These are phyloP conservation scores for Curvularia lunata DNA, from an alignment of 2,329 filamentous ascomycete genomes.

Conservation along the genomic window DNA sequence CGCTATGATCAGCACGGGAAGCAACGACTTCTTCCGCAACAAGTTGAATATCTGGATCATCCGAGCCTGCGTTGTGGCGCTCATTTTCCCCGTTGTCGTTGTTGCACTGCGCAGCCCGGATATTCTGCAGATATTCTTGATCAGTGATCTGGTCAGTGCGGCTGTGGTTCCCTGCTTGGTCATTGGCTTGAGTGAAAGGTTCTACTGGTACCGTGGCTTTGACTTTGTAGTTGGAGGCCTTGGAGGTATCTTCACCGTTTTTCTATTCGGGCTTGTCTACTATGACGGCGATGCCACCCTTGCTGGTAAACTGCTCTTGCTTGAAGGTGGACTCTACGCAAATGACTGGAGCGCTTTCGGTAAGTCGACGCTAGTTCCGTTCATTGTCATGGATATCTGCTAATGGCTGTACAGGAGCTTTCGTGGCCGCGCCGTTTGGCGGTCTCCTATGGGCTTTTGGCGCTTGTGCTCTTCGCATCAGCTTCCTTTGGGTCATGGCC, in stretches of 20 bases:
- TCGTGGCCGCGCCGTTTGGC: constrained; percentile 78
- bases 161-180: constrained; percentile 76
- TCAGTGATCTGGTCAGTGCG: constrained; percentile 79
- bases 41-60: constrained; percentile 77
- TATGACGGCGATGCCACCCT: constrained; percentile 70
- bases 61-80: constrained; percentile 69
- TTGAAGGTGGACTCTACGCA: constrained; percentile 75
- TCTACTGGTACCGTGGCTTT: constrained; percentile 78
- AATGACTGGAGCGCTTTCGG: constrained; percentile 84
- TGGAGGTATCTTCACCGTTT: constrained; percentile 78
- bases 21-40: constrained; percentile 86
- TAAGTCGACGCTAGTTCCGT: constrained; percentile 14
- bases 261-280: constrained; percentile 81
- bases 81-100: constrained; percentile 77
- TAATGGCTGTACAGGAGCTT: constrained; percentile 59
- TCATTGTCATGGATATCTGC: background rate
- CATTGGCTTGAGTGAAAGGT: constrained; percentile 69
- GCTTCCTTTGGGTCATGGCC: constrained; percentile 63
- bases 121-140: constrained; percentile 81
- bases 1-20: constrained; percentile 83
- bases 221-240: constrained; percentile 80
- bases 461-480: constrained; percentile 66
- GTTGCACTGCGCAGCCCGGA: constrained; percentile 76
- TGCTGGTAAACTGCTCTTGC: constrained; percentile 71
- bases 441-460: constrained; percentile 73